Evolutionary conservation across 2,329 filamentous ascomycete genomes (phyloP).

Genomic region (Podosphaera xanthii): DNA sequence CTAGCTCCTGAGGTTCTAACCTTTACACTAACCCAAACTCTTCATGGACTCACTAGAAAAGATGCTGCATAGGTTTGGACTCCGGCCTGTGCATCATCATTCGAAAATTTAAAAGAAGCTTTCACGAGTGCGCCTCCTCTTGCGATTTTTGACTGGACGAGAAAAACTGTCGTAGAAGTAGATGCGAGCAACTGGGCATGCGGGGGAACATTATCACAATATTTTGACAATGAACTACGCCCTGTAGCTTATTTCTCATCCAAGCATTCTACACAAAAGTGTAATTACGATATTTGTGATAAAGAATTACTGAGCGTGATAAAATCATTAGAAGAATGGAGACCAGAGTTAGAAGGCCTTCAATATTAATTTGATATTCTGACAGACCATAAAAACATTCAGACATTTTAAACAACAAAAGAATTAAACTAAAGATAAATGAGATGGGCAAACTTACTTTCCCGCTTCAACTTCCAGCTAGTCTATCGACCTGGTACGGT

Average conservation of each 20-base stretch:
- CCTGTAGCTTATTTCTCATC: background rate
- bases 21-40: too few species aligned
- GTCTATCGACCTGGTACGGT: background rate
- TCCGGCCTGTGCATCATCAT: too few species aligned
- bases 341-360: background rate
- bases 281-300: background rate
- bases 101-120: background rate
- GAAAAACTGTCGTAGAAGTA: background rate
- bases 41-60: too few species aligned
- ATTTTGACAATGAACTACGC: background rate
- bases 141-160: background rate
- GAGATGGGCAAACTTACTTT: background rate
- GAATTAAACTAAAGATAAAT: background rate
- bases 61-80: too few species aligned
- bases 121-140: background rate
- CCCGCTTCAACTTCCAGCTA: background rate
- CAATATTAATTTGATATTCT: background rate
- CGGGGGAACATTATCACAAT: background rate
- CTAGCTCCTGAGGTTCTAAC: too few species aligned
- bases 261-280: background rate
- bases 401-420: too few species aligned
- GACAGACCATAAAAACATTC: background rate
- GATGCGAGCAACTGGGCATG: background rate
- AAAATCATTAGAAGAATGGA: background rate
- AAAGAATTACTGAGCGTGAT: background rate